Percentiles rank a stretch among this genome's conserved stretches.
Conservation (phyloP, 225 moss, liverwort and hornwort genomes). For the Antitrichia curtipendula region DNA sequence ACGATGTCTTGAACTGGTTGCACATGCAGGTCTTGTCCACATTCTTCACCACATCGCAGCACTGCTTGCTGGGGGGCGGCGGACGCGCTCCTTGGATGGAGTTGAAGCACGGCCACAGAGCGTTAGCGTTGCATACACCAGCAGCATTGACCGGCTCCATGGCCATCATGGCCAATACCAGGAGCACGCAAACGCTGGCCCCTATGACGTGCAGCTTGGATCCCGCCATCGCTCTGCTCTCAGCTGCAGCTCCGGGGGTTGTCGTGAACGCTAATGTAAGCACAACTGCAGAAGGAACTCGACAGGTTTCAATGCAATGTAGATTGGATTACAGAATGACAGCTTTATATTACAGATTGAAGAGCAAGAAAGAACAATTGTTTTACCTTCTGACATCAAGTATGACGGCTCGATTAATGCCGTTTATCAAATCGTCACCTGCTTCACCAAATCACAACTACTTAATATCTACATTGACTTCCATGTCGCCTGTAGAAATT, state of each 20-base stretch:
- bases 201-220: not conserved
- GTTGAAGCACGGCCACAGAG: not conserved
- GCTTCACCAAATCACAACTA: not conserved
- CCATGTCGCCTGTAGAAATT: not conserved
- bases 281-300: not conserved
- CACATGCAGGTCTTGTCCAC: constrained; percentile 16
- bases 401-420: not conserved
- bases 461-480: not conserved
- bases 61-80: not conserved
- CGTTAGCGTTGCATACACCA: constrained; percentile 1
- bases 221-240: not conserved
- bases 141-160: not conserved
- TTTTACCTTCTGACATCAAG: not conserved
- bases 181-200: not conserved
- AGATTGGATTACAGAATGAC: not conserved
- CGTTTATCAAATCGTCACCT: not conserved
- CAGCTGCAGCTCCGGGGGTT: not conserved
- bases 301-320: not conserved
- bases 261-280: not conserved
- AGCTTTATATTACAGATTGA: not conserved
- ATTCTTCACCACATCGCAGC: constrained; percentile 5
- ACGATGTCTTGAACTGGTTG: constrained; percentile 1
- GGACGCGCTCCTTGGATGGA: constrained; percentile 9
- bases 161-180: not conserved
- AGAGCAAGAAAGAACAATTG: not conserved